A percentile compares a stretch with the other conserved stretches of the same genome.
These are phyloP conservation scores for Penicillium paxilli DNA, from an alignment of 495 filamentous ascomycete species.

Conservation along the genomic window DNA sequence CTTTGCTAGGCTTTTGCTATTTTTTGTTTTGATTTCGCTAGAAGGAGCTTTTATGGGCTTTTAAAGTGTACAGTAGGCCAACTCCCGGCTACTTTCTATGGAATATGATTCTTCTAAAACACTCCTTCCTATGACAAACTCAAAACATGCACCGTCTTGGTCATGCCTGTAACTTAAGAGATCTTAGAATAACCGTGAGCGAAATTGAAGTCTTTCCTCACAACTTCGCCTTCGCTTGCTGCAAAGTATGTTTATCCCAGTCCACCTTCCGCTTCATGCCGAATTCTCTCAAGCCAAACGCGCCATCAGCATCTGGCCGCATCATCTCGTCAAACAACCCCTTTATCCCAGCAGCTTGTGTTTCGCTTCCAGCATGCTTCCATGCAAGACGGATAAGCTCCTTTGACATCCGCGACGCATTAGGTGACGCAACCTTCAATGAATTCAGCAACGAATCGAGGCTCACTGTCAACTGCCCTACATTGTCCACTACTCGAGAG, in stretches of 20 bases:
- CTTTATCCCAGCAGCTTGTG: constrained; percentile 18
- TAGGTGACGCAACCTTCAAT: constrained; percentile 15
- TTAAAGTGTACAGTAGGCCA: constrained; percentile 20
- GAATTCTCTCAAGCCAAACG: constrained; percentile 22
- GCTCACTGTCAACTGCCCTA: background rate
- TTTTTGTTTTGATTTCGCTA: background rate
- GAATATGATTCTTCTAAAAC: constrained; percentile 1
- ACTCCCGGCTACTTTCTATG: constrained; percentile 10
- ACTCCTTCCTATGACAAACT: no score
- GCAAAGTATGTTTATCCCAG: constrained; percentile 16
- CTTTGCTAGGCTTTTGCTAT: background rate
- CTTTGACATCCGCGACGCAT: constrained; percentile 26
- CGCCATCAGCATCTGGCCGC: constrained; percentile 18
- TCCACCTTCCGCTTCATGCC: constrained; percentile 17
- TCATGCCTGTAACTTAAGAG: background rate
- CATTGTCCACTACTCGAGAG: constrained; percentile 10
- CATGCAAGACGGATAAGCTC: constrained; percentile 22
- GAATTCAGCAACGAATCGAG: constrained; percentile 11
- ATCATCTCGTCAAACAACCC: constrained; percentile 22
- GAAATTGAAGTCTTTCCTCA: background rate
- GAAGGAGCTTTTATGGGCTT: constrained; percentile 2
- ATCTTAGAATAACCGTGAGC: no score
- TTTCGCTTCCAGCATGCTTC: constrained; percentile 14
- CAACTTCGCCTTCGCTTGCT: background rate
- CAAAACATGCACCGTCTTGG: no score